Percentiles rank a stretch among this genome's conserved stretches.
Conservation (phyloP, 2,329 filamentous ascomycete species). For the Emmonsia crescens region DNA sequence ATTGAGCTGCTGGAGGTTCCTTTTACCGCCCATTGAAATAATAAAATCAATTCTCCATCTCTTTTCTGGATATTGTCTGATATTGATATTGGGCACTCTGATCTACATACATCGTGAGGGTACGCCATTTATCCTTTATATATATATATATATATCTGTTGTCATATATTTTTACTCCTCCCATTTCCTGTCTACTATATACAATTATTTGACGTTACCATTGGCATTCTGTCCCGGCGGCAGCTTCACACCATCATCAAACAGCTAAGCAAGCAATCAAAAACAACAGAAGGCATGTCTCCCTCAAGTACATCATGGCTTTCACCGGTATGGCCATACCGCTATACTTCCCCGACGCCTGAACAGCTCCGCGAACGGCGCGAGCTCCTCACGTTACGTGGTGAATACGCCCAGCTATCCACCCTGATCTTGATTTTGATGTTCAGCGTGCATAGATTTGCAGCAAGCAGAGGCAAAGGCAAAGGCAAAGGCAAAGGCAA, state of each 20-base stretch:
- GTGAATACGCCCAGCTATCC: conserved; percentile 46
- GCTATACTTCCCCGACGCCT: conserved; percentile 41
- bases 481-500: conserved; percentile 2
- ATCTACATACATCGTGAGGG: too few species aligned
- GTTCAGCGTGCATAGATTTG: conserved; percentile 23
- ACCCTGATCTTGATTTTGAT: conserved; percentile 37
- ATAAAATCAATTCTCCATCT: background rate
- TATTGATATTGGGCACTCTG: background rate
- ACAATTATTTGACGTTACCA: background rate
- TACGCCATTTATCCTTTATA: background rate
- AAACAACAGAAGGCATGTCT: background rate
- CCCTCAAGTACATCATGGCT: background rate
- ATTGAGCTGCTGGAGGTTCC: too few species aligned
- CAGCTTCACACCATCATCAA: background rate
- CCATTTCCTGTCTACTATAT: background rate
- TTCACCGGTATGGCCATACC: conserved; percentile 34
- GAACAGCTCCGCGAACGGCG: conserved; percentile 42
- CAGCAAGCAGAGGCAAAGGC: background rate
- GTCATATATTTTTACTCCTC: background rate
- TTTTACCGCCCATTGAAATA: background rate
- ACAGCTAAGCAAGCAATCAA: background rate
- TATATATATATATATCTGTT: background rate
- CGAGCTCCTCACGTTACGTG: conserved; percentile 44
- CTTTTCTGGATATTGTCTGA: background rate
- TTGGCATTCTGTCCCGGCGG: background rate